Evolutionary conservation across 257 asterid species (phyloP).

Genomic region (Solanum chmielewskii): DNA sequence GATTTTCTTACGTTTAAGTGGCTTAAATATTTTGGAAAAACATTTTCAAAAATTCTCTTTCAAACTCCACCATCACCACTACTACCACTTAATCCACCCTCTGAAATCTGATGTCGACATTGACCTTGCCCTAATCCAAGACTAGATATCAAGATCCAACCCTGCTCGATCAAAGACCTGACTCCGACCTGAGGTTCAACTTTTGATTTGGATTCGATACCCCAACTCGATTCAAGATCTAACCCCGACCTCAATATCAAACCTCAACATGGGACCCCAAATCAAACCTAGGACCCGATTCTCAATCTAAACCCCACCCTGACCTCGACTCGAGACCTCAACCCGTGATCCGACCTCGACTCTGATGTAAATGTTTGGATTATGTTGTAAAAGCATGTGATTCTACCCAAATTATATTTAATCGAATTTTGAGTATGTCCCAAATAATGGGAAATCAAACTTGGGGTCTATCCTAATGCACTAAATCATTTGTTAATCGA

Average conservation of each 20-base stretch:
- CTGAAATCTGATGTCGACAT: neutral
- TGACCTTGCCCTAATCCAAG: neutral
- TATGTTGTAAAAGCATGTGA: neutral
- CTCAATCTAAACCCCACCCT: neutral
- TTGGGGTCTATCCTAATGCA: neutral
- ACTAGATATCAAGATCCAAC: neutral
- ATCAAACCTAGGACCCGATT: no score
- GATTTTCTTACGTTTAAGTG: no score
- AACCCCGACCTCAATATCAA: neutral
- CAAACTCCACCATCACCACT: no score
- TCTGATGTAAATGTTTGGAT: no score
- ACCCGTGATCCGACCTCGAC: neutral
- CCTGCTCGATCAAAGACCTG: neutral
- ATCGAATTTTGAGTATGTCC: no score
- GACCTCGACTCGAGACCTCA: neutral
- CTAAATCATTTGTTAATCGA: no score
- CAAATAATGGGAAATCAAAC: neutral
- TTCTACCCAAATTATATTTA: neutral
- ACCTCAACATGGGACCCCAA: neutral
- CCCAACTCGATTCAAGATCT: neutral
- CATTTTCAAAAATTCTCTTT: no score
- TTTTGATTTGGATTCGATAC: fast-evolving
- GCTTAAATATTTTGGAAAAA: no score
- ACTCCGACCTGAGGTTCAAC: neutral
- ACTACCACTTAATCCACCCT: no score